phyloP scores from a whole-genome alignment of 257 asterid species.

The Solanum acaule region DNA sequence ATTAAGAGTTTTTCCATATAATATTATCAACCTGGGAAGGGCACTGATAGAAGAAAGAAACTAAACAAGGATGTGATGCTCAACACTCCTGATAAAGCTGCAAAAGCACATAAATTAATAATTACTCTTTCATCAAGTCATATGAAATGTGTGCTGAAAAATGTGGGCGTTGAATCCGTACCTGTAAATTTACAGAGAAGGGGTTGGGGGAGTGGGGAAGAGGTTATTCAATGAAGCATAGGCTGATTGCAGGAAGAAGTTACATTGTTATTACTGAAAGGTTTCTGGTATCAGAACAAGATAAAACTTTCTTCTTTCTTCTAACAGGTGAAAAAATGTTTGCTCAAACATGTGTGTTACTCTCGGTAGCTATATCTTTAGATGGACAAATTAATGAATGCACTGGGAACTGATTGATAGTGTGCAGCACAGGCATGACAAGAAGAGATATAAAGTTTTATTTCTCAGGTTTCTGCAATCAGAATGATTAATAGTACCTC shows the following conservation, averaged over 20 bases:
- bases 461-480: not conserved
- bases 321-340: not conserved
- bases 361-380: not conserved
- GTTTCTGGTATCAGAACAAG: not conserved
- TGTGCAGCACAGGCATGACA: not conserved
- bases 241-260: not conserved
- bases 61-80: not conserved
- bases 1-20: not conserved
- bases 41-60: not conserved
- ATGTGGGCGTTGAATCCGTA: not conserved
- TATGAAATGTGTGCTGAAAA: not conserved
- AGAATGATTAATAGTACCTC: conserved; percentile 35
- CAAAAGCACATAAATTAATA: not conserved
- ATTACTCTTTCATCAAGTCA: not conserved
- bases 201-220: not conserved
- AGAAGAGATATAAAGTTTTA: not conserved
- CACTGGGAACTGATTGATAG: not conserved
- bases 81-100: not conserved
- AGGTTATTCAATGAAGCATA: not conserved
- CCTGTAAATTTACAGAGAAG: not conserved
- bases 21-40: not conserved
- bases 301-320: not conserved
- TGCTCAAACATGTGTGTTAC: too few species aligned
- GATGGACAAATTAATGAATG: not conserved
- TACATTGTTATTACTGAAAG: not conserved